Evolutionary conservation across 2,329 filamentous ascomycete species (phyloP).

Genomic region (Stagonosporopsis tanaceti): DNA sequence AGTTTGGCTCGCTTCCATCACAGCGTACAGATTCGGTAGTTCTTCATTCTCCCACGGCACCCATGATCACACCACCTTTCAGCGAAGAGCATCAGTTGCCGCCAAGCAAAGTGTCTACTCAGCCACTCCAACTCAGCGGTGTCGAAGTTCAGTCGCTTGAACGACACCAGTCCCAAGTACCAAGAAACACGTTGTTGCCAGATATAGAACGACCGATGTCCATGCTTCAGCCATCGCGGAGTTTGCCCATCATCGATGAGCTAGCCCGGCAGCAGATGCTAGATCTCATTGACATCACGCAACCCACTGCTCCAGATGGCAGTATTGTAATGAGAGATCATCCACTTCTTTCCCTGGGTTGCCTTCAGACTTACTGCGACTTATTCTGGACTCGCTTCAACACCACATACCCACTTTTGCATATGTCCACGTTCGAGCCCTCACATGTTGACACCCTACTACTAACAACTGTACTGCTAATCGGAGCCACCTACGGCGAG

Average conservation of each 20-base stretch:
- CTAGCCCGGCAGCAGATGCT: constrained; percentile 55
- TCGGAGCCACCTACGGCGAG: constrained; percentile 69
- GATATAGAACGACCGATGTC: constrained; percentile 47
- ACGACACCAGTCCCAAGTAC: background rate
- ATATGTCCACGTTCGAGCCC: constrained; percentile 65
- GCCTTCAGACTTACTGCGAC: constrained; percentile 65
- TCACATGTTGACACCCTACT: constrained; percentile 60
- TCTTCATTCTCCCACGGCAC: constrained; percentile 23
- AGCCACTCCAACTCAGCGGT: background rate
- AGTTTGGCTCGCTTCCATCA: constrained; percentile 33
- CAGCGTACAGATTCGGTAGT: constrained; percentile 36
- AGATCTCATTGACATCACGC: constrained; percentile 60
- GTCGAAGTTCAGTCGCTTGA: background rate
- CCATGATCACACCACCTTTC: constrained; percentile 32
- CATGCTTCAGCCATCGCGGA: constrained; percentile 42
- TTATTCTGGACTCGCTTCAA: constrained; percentile 70
- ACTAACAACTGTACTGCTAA: constrained; percentile 62
- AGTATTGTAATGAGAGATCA: constrained; percentile 58
- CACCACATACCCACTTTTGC: constrained; percentile 66
- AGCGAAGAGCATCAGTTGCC: constrained; percentile 18
- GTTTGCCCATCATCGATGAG: constrained; percentile 52
- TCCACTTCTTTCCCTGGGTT: constrained; percentile 59
- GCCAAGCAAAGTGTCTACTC: background rate
- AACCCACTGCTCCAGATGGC: constrained; percentile 59
- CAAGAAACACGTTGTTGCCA: background rate